Percentiles rank a stretch among this genome's conserved stretches.
Evolutionary conservation across 306 rosid genomes (phyloP).

Genomic region (Dicorynia guianensis): DNA sequence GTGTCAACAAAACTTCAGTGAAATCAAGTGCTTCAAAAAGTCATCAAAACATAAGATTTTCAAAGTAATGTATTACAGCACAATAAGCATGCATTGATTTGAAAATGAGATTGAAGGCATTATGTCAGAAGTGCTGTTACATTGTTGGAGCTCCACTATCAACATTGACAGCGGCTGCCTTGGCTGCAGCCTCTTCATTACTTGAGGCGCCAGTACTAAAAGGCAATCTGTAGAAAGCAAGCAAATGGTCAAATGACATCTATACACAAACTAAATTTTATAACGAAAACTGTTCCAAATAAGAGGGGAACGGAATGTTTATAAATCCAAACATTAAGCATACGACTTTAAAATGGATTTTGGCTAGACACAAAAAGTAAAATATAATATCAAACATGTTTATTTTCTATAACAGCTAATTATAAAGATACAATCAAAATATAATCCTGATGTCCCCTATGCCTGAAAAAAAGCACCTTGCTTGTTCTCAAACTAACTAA

Average conservation of each 20-base stretch:
- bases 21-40: neutral
- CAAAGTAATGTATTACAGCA: conserved; percentile 24
- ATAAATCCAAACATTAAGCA: conserved; percentile 12
- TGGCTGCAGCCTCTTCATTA: conserved; percentile 77
- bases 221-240: conserved; percentile 51
- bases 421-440: neutral
- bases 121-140: conserved; percentile 50
- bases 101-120: conserved; percentile 36
- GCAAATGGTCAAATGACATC: conserved; percentile 13
- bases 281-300: conserved; percentile 1
- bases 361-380: neutral
- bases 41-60: neutral
- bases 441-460: neutral
- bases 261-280: neutral
- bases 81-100: conserved; percentile 33
- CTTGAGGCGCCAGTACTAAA: conserved; percentile 59
- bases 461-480: neutral
- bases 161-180: conserved; percentile 71
- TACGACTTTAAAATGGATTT: conserved; percentile 11
- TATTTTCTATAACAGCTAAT: neutral
- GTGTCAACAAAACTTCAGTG: neutral
- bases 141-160: conserved; percentile 84
- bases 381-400: neutral
- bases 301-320: conserved; percentile 8
- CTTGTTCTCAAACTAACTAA: conserved; percentile 6